Evolutionary conservation across 129 eudicot genomes (phyloP), one percentile per base, ranked within the genome.

Genomic region (Rutidosis leptorrhynchoides): DNA sequence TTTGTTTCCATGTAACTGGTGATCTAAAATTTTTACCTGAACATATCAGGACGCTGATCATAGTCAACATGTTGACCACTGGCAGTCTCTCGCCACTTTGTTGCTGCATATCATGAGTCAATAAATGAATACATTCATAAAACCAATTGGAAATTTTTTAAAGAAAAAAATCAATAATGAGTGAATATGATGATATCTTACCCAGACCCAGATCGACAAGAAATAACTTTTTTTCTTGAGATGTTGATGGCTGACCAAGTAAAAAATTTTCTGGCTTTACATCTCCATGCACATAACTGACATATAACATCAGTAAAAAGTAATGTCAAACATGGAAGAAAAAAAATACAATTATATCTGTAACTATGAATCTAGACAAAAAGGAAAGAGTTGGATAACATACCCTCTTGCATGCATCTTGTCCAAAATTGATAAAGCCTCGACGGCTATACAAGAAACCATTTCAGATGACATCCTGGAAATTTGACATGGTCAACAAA

Each of bases 201-300:
- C 96, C 96, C 66, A 88, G 76, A n/a, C 96, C 96, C 54, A 88
- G 77, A 72, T 88, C 96, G 64, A 88, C 96, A 63, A 88, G 91
- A 76, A 84, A 88, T 70, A 88, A 70, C 77, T 84, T 88, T 80
- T 88, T 88, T 72, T 84, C 91, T 71, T 88, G 96, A 43, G 88
- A 40, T 43, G 96, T 88, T 65, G 91, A 80, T 48, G 88, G 96
- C 79, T 88, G 96, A n/a, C 96, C 96, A 67, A 88, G 91, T 88
- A n/a, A n/a, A n/a, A n/a, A n/a, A n/a, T n/a, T n/a, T n/a, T n/a
- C n/a, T n/a, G n/a, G n/a, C n/a, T n/a, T 88, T 52, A 88, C 91
- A 73, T 88, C 96, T 58, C 96, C 96, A 55, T 88, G 96, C 79
- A 88, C 91, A 30, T 84, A 88, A 55, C 96, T 88, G 51, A 62